Conservation (phyloP, 2,329 filamentous ascomycete species). For the Leptosphaerulina australis region DNA sequence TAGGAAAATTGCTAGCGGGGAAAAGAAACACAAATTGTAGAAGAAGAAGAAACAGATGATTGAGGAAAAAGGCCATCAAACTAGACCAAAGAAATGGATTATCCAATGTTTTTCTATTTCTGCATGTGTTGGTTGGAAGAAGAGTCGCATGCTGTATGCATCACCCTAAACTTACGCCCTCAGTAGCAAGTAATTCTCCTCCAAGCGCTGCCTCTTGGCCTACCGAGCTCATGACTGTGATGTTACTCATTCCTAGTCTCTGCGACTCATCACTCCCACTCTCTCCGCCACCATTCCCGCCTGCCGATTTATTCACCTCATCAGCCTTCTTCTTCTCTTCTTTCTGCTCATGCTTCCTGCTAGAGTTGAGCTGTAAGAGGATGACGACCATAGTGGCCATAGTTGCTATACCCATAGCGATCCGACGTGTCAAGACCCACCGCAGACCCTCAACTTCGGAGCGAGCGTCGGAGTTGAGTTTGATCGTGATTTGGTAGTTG, state of each 20-base stretch:
- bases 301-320: constrained; percentile 22
- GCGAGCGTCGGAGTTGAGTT: constrained; percentile 86
- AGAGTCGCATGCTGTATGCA: not conserved
- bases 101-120: not conserved
- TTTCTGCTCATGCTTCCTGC: constrained; percentile 44
- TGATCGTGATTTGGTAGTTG: constrained; percentile 94
- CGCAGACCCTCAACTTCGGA: constrained; percentile 89
- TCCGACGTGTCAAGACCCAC: constrained; percentile 77
- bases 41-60: too few species aligned
- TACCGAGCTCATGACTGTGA: not conserved
- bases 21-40: constrained; percentile 94
- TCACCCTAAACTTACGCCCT: constrained; percentile 44
- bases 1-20: constrained; percentile 77
- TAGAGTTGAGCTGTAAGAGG: constrained; percentile 13
- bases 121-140: too few species aligned
- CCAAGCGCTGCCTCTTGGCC: constrained; percentile 33
- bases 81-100: not conserved
- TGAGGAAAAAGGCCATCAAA: not conserved
- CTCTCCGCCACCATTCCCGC: not conserved
- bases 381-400: constrained; percentile 16
- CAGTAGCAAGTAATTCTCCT: constrained; percentile 40
- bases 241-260: not conserved
- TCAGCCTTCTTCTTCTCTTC: constrained; percentile 48
- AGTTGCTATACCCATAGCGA: constrained; percentile 58
- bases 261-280: not conserved